phyloP scores from a whole-genome alignment of 2,329 filamentous ascomycete species.

The Trichocomaceae sp. region DNA sequence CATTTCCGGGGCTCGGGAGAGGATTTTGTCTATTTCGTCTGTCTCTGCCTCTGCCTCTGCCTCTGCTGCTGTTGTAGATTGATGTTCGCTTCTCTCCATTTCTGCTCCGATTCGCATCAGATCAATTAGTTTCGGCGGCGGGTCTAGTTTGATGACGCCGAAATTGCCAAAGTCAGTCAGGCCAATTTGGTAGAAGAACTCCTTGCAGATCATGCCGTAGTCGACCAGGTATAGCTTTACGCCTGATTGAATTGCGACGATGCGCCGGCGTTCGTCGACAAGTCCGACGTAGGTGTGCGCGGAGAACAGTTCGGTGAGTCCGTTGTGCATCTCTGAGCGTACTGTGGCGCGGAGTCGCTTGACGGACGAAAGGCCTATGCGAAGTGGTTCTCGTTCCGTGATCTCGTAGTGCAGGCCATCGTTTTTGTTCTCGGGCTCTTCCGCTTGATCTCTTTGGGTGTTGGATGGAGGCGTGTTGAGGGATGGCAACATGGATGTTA shows the following conservation, averaged over 20 bases:
- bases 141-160: constrained; percentile 71
- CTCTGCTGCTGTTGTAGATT: not conserved
- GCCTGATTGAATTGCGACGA: constrained; percentile 88
- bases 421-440: constrained; percentile 28
- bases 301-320: constrained; percentile 78
- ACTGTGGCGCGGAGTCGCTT: constrained; percentile 77
- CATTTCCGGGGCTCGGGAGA: constrained; percentile 57
- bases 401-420: constrained; percentile 64
- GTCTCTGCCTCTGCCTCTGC: constrained; percentile 17
- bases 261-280: constrained; percentile 76
- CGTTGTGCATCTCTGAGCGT: constrained; percentile 72
- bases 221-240: constrained; percentile 89
- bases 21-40: constrained; percentile 50
- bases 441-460: not conserved
- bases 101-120: constrained; percentile 68
- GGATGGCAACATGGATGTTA: constrained; percentile 87
- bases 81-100: constrained; percentile 49
- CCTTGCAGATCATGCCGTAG: constrained; percentile 77
- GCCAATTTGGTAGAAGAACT: constrained; percentile 93
- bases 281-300: constrained; percentile 89
- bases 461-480: constrained; percentile 26
- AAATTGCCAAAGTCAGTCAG: constrained; percentile 96
- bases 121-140: constrained; percentile 63
- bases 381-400: constrained; percentile 60
- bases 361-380: constrained; percentile 73